Base-by-base conservation (phyloP, 2,329 filamentous ascomycete species). In the Pezicula carpinea region DNA sequence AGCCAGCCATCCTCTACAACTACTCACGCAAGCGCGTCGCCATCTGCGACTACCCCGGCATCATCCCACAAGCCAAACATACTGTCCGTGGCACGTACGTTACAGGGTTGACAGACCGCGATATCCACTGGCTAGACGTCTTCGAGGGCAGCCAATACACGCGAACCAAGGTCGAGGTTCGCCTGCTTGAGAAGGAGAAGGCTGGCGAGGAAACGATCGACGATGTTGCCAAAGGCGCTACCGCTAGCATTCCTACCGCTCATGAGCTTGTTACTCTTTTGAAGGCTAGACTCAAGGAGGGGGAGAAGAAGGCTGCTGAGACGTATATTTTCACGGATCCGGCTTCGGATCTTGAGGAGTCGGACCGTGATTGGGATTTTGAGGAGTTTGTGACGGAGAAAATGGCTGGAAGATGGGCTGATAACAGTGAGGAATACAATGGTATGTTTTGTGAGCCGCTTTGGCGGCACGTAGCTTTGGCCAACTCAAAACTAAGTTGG, bases 361-460 rank as follows among this genome's bases (percentile, higher is more conserved):
- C 97, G 15, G 89, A 95, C 65, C 67, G 71, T 18, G 90, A 96
- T 65, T 97, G 92, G 92, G 88, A 95, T 64, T 93, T 90, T 69
- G 82, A 84, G 40, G 81, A 87, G 53, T 97, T 96, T 63, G 80
- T 85, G 51, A 73, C 75, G 58, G 83, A 93, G 52, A 95, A 90
- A 71, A 71, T 86, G 75, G 60, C 65, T 41, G 26, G 26, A 29
- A 69, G 70, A 75, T 49, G 75, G 71, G 50, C 54, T 19, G 53
- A 48, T 43, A 26, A 43, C n/a, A 57, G 51, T 38, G 44, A 53
- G 11, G 58, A 62, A 40, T 60, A 55, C 46, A 43, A 52, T 19
- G 55, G 56, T 58, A 36, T 50, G 55, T 50, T 44, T 19, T 18
- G 31, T 22, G 19, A 23, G 15, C n/a, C 17, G 13, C 18, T n/a